phyloP scores from a whole-genome alignment of 768 basidiomycete species.

The Naematelia encephala region DNA sequence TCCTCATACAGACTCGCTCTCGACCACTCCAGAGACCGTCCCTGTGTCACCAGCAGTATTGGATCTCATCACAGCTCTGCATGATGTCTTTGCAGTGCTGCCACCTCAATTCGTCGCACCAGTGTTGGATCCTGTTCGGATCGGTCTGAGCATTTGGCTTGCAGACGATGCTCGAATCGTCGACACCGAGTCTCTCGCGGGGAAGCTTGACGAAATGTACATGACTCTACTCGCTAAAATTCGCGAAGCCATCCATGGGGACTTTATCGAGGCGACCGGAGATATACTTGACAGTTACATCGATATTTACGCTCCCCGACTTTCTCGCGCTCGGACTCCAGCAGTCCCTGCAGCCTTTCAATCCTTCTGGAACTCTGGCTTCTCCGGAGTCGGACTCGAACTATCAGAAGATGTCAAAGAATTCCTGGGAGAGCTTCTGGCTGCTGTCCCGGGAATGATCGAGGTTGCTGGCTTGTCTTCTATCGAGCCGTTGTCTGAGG shows the following conservation, averaged over 20 bases:
- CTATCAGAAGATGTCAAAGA: conserved; percentile 25
- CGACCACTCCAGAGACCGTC: neutral
- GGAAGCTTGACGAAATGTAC: conserved; percentile 35
- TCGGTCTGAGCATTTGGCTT: conserved; percentile 24
- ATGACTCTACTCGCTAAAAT: conserved; percentile 21
- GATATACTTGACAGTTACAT: conserved; percentile 24
- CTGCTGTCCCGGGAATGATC: conserved; percentile 38
- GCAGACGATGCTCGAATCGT: conserved; percentile 13
- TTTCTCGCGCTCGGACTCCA: conserved; percentile 19
- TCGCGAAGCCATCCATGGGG: conserved; percentile 9
- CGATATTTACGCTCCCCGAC: conserved; percentile 32
- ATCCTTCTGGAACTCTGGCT: conserved; percentile 28
- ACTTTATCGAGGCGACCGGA: conserved; percentile 16
- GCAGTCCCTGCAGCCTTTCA: conserved; percentile 30
- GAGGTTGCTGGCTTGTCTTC: conserved; percentile 18
- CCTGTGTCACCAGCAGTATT: conserved; percentile 24
- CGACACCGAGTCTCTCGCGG: neutral
- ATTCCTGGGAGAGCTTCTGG: conserved; percentile 28
- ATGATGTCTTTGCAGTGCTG: conserved; percentile 3
- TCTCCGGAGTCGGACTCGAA: conserved; percentile 13
- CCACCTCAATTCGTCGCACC: conserved; percentile 18
- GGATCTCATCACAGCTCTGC: conserved; percentile 17
- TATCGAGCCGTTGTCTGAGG: conserved; percentile 14
- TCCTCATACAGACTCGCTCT: conserved; percentile 10
- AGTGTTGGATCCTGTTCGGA: conserved; percentile 14